Conservation (phyloP, 2,329 filamentous ascomycete species). For the Aureobasidium sp. region DNA sequence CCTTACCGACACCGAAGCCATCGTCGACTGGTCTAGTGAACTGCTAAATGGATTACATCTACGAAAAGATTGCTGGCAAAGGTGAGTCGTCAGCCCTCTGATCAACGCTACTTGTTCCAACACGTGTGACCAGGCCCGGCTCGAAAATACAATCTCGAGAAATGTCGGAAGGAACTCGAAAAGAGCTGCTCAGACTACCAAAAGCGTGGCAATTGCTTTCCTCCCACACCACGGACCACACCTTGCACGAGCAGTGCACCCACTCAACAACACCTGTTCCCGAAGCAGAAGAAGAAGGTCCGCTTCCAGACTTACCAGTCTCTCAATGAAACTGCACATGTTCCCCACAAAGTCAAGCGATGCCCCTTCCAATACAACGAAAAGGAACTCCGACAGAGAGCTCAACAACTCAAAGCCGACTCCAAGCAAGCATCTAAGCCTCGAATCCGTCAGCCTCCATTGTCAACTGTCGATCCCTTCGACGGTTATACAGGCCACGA, state of each 20-base stretch:
- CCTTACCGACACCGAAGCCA: background rate
- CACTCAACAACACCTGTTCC: background rate
- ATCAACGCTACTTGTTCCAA: background rate
- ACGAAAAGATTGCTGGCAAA: constrained; percentile 7
- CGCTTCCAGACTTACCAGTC: background rate
- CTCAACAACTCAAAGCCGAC: background rate
- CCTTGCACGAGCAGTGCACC: background rate
- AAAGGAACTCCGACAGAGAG: background rate
- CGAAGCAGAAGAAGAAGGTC: background rate
- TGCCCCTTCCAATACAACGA: background rate
- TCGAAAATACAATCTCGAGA: background rate
- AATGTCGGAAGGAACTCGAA: constrained; percentile 5
- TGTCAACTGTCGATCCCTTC: background rate
- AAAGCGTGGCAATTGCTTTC: background rate
- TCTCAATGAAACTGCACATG: background rate
- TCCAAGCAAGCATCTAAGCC: background rate
- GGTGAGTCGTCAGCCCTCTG: background rate
- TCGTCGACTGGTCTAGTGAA: background rate
- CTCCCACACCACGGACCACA: background rate
- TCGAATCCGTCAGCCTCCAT: background rate
- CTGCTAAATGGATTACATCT: background rate
- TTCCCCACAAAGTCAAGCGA: background rate
- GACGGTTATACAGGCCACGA: background rate
- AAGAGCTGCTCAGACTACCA: background rate
- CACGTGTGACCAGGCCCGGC: background rate